A percentile compares a stretch with the other conserved stretches of the same genome.
These are phyloP conservation scores for Paramecium sonneborni DNA, from an alignment of 73 alveolate genomes.

Conservation along the genomic window DNA sequence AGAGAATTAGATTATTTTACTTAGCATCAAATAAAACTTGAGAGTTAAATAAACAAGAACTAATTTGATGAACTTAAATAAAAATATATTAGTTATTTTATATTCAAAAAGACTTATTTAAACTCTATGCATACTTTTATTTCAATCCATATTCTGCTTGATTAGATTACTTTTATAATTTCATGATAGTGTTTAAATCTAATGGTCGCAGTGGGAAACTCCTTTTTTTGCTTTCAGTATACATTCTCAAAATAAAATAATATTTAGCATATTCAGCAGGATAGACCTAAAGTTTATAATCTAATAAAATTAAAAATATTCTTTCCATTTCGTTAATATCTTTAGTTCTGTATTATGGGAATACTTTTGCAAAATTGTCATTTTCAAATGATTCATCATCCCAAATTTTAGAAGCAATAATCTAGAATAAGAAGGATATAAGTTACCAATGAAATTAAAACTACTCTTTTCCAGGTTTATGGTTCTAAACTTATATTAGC, in stretches of 20 bases:
- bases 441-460: constrained; percentile 81
- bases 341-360: constrained; percentile 89
- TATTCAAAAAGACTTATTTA: constrained; percentile 65
- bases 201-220: constrained; percentile 80
- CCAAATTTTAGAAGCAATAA: constrained; percentile 98
- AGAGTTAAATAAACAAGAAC: no score
- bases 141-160: constrained; percentile 79
- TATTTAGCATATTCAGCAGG: constrained; percentile 97
- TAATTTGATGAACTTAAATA: no score
- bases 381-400: constrained; percentile 99
- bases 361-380: constrained; percentile 97
- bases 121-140: constrained; percentile 70
- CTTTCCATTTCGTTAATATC: constrained; percentile 97
- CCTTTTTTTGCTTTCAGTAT: constrained; percentile 82
- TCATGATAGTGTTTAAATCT: constrained; percentile 75
- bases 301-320: constrained; percentile 90
- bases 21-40: no score
- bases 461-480: constrained; percentile 98
- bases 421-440: background rate
- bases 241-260: constrained; percentile 93
- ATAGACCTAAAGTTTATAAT: constrained; percentile 88
- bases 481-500: constrained; percentile 94
- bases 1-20: no score
- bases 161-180: constrained; percentile 69
- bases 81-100: background rate